phyloP scores from a whole-genome alignment of 345 rosid genomes.

The Euphorbia pulcherrima region DNA sequence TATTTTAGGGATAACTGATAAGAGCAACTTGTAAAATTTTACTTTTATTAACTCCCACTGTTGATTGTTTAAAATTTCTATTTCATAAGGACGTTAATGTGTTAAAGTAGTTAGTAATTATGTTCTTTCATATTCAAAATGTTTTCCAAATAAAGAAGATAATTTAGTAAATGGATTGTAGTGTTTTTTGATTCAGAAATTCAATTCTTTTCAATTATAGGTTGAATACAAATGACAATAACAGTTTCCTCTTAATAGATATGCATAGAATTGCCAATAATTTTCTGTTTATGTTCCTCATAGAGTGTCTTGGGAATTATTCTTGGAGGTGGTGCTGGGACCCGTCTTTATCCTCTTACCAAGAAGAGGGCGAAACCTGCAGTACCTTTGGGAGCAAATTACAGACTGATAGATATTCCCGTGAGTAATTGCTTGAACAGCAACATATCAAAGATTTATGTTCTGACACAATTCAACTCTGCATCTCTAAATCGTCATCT shows the following conservation, averaged over 20 bases:
- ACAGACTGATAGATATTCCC: slow-evolving; percentile 88
- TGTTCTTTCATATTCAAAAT: too few relatives aligned
- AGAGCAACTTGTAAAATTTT: too few relatives aligned
- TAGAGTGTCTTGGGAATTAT: slow-evolving; percentile 96
- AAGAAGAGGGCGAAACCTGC: slow-evolving; percentile 99
- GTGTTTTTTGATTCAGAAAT: neutral
- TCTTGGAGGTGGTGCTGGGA: slow-evolving; percentile 97
- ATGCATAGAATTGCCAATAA: neutral
- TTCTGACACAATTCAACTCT: slow-evolving; percentile 93
- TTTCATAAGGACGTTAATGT: neutral
- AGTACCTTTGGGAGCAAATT: slow-evolving; percentile 91
- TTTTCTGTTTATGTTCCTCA: neutral
- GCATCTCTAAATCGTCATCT: slow-evolving; percentile 94
- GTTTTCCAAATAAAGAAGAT: neutral
- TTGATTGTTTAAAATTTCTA: neutral
- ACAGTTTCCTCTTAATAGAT: neutral
- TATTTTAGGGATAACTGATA: too few relatives aligned
- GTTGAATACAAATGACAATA: neutral
- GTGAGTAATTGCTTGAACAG: slow-evolving; percentile 97
- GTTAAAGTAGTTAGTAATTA: too few relatives aligned
- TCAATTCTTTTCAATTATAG: neutral
- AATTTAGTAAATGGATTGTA: neutral
- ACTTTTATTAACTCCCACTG: neutral
- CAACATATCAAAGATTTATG: slow-evolving; percentile 84
- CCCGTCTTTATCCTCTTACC: slow-evolving; percentile 80